Percentiles rank a stretch among this genome's conserved stretches.
Conservation (phyloP, 2,329 filamentous ascomycete genomes). For the Calonectria hawksworthii region DNA sequence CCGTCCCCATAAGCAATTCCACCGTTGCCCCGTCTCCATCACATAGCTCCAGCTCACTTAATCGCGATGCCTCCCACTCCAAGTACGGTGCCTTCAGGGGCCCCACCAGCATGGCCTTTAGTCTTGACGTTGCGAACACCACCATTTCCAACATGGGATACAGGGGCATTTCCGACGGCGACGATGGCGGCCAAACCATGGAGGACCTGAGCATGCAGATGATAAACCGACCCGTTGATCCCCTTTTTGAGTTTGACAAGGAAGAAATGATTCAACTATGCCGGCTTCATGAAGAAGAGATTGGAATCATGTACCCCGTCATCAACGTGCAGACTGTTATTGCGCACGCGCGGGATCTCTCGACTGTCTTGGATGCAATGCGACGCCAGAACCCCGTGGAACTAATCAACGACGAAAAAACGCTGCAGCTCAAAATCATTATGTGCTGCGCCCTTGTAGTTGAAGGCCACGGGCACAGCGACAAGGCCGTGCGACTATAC, state of each 20-base stretch:
- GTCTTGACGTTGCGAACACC: constrained; percentile 86
- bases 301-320: constrained; percentile 93
- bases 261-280: constrained; percentile 86
- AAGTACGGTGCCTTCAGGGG: constrained; percentile 81
- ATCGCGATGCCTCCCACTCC: constrained; percentile 61
- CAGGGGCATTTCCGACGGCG: constrained; percentile 70
- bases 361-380: constrained; percentile 76
- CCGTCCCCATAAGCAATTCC: constrained; percentile 51
- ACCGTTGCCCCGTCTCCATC: constrained; percentile 59
- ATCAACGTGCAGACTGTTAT: constrained; percentile 81
- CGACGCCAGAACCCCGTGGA: constrained; percentile 52
- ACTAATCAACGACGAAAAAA: constrained; percentile 64
- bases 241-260: constrained; percentile 82
- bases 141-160: constrained; percentile 94
- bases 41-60: constrained; percentile 54
- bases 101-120: constrained; percentile 88
- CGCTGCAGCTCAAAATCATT: constrained; percentile 85
- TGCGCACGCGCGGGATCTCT: constrained; percentile 77
- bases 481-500: constrained; percentile 80
- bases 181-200: constrained; percentile 67
- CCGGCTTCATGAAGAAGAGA: constrained; percentile 87
- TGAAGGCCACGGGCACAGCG: constrained; percentile 84
- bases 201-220: constrained; percentile 37
- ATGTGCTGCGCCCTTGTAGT: constrained; percentile 83
- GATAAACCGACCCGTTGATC: constrained; percentile 71